Percentiles rank a stretch among this genome's conserved stretches.
phyloP scores from a whole-genome alignment of 148 eudicot genomes.

The Pouteria glomerata region DNA sequence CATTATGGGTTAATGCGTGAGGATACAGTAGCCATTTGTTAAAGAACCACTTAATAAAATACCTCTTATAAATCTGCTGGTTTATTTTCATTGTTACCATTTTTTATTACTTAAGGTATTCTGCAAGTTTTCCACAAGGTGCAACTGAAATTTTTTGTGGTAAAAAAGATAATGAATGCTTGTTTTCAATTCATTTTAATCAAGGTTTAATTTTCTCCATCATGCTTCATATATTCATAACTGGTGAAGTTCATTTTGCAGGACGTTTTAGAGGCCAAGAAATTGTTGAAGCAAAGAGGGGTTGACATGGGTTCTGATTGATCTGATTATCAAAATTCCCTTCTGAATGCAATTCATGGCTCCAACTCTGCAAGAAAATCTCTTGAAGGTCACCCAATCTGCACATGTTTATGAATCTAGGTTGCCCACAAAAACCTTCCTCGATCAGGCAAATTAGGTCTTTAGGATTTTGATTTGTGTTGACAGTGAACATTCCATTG shows the following conservation, averaged over 20 bases:
- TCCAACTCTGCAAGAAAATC: background rate
- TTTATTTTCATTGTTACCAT: too few species aligned
- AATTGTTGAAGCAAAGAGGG: slow-evolving; percentile 52
- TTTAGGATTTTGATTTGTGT: too few species aligned
- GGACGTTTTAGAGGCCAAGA: slow-evolving; percentile 79
- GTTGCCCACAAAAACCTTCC: background rate
- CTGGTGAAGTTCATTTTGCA: slow-evolving; percentile 17
- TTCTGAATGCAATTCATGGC: background rate
- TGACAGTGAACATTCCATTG: too few species aligned
- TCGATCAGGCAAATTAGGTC: background rate
- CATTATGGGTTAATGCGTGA: background rate
- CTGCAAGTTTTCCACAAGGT: too few species aligned
- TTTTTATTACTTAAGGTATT: too few species aligned
- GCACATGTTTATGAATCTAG: too few species aligned
- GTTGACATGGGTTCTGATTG: slow-evolving; percentile 63
- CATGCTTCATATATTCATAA: background rate
- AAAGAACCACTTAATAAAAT: too few species aligned
- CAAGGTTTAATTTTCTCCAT: background rate
- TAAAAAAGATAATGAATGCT: background rate
- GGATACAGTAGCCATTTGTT: background rate
- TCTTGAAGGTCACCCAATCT: background rate
- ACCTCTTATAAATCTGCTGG: too few species aligned
- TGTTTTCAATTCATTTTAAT: background rate
- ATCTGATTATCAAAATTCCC: background rate
- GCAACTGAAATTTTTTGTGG: too few species aligned